phyloP scores from a whole-genome alignment of 2,329 filamentous ascomycete species.

The Trichoderma sp. region DNA sequence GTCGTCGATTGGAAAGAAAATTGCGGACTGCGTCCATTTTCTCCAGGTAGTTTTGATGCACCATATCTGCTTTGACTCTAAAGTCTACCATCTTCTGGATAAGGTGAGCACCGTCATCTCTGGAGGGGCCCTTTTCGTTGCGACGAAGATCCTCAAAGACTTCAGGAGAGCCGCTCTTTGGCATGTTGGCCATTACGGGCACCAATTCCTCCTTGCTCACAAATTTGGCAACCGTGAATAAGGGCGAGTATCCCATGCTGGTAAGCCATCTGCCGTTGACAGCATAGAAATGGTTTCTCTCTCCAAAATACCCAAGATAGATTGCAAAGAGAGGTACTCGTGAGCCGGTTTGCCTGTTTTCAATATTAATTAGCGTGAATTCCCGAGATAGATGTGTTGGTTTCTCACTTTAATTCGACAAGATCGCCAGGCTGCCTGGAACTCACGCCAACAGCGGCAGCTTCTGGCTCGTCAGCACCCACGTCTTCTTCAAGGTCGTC shows the following conservation, averaged over 20 bases:
- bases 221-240: constrained; percentile 52
- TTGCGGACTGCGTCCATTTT: constrained; percentile 47
- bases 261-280: constrained; percentile 50
- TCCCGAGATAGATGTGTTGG: background rate
- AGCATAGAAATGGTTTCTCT: constrained; percentile 54
- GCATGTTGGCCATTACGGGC: constrained; percentile 35
- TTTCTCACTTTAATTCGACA: constrained; percentile 45
- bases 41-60: constrained; percentile 48
- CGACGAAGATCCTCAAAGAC: constrained; percentile 32
- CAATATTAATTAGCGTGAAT: constrained; percentile 18
- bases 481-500: constrained; percentile 28
- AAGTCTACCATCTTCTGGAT: constrained; percentile 50
- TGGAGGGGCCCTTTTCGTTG: constrained; percentile 42
- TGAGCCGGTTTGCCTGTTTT: constrained; percentile 33
- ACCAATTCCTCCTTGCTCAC: constrained; percentile 40
- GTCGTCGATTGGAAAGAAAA: constrained; percentile 37
- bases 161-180: constrained; percentile 29
- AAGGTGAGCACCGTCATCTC: constrained; percentile 41
- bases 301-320: constrained; percentile 51
- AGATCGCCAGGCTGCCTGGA: constrained; percentile 46
- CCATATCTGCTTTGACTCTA: constrained; percentile 37
- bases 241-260: constrained; percentile 40
- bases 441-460: constrained; percentile 28
- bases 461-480: constrained; percentile 30
- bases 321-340: constrained; percentile 50